A percentile compares a stretch with the other conserved stretches of the same genome.
phyloP scores from a whole-genome alignment of 441 rosid species.

The Codiaeum variegatum region DNA sequence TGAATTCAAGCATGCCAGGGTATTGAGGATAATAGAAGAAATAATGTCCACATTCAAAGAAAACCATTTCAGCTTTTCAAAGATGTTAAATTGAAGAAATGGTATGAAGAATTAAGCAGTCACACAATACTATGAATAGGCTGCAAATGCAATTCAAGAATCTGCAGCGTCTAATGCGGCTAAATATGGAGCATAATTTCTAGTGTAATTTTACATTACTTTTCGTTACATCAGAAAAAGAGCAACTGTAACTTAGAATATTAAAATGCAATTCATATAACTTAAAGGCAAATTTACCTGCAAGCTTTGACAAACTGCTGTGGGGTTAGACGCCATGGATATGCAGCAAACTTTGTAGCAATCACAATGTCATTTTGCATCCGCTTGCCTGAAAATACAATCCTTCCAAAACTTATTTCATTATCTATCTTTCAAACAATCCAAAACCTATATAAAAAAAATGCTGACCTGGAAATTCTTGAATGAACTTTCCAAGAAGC shows the following conservation, averaged over 20 bases:
- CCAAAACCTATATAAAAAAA: neutral
- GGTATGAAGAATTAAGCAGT: too few relatives aligned
- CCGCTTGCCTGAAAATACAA: constrained; percentile 35
- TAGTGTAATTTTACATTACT: too few relatives aligned
- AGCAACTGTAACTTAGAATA: too few relatives aligned
- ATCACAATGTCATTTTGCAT: constrained; percentile 54
- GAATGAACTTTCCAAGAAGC: constrained; percentile 85
- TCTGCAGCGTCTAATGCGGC: too few relatives aligned
- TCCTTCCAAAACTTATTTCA: neutral
- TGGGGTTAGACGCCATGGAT: constrained; percentile 88
- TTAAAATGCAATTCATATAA: neutral
- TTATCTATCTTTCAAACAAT: neutral
- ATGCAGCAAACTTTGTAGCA: constrained; percentile 90
- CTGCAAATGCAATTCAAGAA: too few relatives aligned
- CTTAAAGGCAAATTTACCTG: constrained; percentile 40
- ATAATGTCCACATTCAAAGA: neutral
- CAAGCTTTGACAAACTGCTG: constrained; percentile 90
- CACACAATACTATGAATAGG: too few relatives aligned
- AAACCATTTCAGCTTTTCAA: neutral
- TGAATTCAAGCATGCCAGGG: neutral
- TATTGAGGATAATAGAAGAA: neutral
- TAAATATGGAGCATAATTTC: too few relatives aligned
- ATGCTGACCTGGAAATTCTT: constrained; percentile 48
- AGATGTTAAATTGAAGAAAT: too few relatives aligned
- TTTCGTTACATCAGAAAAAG: too few relatives aligned